A percentile compares a stretch with the other conserved stretches of the same genome.
phyloP scores from a whole-genome alignment of 2,329 filamentous ascomycete species.

The Fusarium veterinarium region DNA sequence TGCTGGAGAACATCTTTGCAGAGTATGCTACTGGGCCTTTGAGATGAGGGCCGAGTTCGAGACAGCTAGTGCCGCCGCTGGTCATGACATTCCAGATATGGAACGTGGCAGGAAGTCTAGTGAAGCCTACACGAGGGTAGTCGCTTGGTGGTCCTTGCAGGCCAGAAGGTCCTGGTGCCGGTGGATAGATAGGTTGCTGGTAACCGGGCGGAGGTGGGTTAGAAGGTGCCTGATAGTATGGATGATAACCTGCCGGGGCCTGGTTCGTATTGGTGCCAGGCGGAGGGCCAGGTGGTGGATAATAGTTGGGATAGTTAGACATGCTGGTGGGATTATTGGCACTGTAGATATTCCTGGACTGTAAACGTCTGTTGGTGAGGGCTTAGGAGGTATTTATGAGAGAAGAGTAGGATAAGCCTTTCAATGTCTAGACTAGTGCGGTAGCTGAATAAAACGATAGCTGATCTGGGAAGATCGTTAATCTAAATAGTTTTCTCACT shows the following conservation, averaged over 20 bases:
- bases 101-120: background rate
- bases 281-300: background rate
- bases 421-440: too few relatives aligned
- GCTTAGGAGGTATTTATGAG: too few relatives aligned
- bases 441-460: too few relatives aligned
- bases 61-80: background rate
- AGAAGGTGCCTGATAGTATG: background rate
- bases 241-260: rapidly evolving
- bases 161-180: background rate
- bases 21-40: background rate
- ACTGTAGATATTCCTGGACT: background rate
- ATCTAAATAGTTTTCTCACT: background rate
- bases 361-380: too few relatives aligned
- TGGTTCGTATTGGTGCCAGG: background rate
- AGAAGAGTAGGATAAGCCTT: too few relatives aligned
- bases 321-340: background rate
- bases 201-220: rapidly evolving
- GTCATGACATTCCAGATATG: conserved; percentile 8
- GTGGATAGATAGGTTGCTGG: background rate
- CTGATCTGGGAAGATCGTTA: background rate
- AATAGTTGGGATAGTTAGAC: background rate
- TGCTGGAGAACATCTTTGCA: conserved; percentile 12
- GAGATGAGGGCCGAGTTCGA: background rate
- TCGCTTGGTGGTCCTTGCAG: background rate
- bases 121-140: background rate